Percentiles rank a stretch among this genome's conserved stretches.
phyloP scores from a whole-genome alignment of 495 filamentous ascomycete genomes.

The Penicillium malachiteum region DNA sequence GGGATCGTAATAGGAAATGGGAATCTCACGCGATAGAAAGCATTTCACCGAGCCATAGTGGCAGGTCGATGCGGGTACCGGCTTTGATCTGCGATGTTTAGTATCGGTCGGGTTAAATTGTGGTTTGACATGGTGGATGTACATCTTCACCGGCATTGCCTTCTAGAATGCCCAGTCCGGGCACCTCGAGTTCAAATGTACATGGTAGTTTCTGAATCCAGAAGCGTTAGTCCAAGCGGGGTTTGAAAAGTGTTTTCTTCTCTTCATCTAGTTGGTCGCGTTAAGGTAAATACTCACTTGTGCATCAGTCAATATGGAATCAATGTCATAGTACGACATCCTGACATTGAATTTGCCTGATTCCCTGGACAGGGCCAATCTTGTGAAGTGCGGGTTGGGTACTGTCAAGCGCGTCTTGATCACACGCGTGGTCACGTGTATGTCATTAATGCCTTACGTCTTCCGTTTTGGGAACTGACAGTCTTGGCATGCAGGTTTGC shows the following conservation, averaged over 20 bases:
- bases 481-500: not conserved
- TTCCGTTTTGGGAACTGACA: too few relatives aligned
- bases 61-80: constrained; percentile 76
- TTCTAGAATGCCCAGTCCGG: constrained; percentile 84
- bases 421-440: not conserved
- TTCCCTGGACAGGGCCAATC: not conserved
- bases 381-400: not conserved
- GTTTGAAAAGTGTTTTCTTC: not conserved
- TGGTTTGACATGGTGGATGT: not conserved
- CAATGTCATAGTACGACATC: constrained; percentile 90
- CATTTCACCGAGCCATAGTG: constrained; percentile 96
- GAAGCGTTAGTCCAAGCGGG: constrained; percentile 15
- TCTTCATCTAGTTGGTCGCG: not conserved
- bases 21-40: constrained; percentile 71
- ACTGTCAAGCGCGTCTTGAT: constrained; percentile 1
- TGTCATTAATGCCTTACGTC: not conserved
- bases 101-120: not conserved
- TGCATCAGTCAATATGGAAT: constrained; percentile 88
- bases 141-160: constrained; percentile 69
- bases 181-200: constrained; percentile 85
- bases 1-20: not conserved
- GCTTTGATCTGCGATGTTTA: constrained; percentile 61
- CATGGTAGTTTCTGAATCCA: constrained; percentile 81
- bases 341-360: not conserved
- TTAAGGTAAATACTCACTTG: constrained; percentile 54